Percentiles rank a stretch among this genome's conserved stretches.
Evolutionary conservation across 2,329 filamentous ascomycete genomes (phyloP).

Genomic region (Fusarium albidum): DNA sequence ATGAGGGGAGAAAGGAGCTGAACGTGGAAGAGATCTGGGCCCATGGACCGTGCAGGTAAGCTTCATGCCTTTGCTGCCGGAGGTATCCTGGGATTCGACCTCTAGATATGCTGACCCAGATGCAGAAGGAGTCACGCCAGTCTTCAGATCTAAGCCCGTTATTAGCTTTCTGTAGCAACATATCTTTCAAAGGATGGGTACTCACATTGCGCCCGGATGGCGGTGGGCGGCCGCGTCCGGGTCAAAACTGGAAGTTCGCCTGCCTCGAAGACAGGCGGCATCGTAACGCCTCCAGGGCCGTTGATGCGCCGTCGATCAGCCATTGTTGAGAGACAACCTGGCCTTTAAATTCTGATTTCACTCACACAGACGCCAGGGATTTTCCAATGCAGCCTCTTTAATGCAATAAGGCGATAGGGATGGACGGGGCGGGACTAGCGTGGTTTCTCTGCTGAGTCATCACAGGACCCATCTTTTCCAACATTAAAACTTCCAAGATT

Average conservation of each 20-base stretch:
- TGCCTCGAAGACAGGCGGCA: constrained; percentile 74
- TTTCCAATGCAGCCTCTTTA: constrained; percentile 24
- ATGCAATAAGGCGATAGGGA: constrained; percentile 27
- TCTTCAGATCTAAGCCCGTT: constrained; percentile 76
- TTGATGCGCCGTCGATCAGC: constrained; percentile 90
- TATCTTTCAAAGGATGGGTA: not conserved
- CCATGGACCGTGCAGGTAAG: constrained; percentile 94
- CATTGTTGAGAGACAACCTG: constrained; percentile 57
- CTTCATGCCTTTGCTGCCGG: constrained; percentile 76
- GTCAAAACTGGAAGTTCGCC: constrained; percentile 52
- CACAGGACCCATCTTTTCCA: constrained; percentile 18
- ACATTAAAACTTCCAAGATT: constrained; percentile 38
- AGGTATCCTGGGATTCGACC: constrained; percentile 59
- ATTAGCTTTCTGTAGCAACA: constrained; percentile 20
- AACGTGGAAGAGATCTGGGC: constrained; percentile 87
- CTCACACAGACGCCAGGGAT: constrained; percentile 17
- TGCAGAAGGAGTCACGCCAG: constrained; percentile 89
- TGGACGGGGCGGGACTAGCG: too few species aligned
- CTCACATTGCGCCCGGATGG: constrained; percentile 88
- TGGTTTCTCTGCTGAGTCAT: constrained; percentile 34
- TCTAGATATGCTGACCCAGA: constrained; percentile 92
- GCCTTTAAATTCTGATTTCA: constrained; percentile 5
- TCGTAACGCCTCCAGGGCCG: constrained; percentile 80
- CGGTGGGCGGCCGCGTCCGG: constrained; percentile 69
- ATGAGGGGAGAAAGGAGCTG: constrained; percentile 90